Evolutionary conservation across 2,329 filamentous ascomycete genomes (phyloP).

Genomic region (Talaromyces sp.): DNA sequence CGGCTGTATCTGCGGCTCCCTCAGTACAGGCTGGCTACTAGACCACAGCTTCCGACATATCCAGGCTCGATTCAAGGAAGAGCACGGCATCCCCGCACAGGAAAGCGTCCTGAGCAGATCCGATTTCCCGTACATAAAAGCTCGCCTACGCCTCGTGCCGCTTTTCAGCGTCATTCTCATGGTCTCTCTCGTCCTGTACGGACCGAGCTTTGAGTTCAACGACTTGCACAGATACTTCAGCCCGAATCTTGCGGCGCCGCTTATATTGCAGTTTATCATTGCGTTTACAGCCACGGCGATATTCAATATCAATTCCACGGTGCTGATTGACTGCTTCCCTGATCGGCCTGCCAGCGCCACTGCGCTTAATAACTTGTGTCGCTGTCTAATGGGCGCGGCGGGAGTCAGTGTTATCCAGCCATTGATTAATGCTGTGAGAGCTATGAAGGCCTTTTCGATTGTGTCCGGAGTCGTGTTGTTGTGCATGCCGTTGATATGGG

Average conservation of each 20-base stretch:
- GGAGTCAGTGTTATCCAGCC: slow-evolving; percentile 11
- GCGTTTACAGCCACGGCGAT: slow-evolving; percentile 10
- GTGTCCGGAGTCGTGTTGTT: background rate
- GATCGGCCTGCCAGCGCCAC: slow-evolving; percentile 10
- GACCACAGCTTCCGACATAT: slow-evolving; percentile 7
- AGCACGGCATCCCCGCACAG: slow-evolving; percentile 6
- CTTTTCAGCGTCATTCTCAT: slow-evolving; percentile 3
- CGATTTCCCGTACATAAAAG: slow-evolving; percentile 7
- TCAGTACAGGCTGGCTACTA: slow-evolving; percentile 6
- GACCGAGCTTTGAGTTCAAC: slow-evolving; percentile 13
- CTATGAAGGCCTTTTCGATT: background rate
- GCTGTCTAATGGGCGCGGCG: slow-evolving; percentile 8
- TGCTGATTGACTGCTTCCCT: slow-evolving; percentile 12
- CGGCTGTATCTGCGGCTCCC: slow-evolving; percentile 23
- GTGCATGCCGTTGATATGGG: slow-evolving; percentile 13
- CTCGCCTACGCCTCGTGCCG: slow-evolving; percentile 11
- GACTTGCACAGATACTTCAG: slow-evolving; percentile 1
- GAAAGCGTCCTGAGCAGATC: background rate
- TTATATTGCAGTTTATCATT: slow-evolving; percentile 13
- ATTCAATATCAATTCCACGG: slow-evolving; percentile 12
- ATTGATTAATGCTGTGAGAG: slow-evolving; percentile 5
- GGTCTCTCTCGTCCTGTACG: slow-evolving; percentile 3
- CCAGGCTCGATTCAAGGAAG: background rate
- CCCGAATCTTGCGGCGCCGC: slow-evolving; percentile 8
- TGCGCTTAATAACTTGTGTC: slow-evolving; percentile 8